Evolutionary conservation across 345 rosid species (phyloP), one percentile per base, ranked within the genome.

Genomic region (Sapria himalayana): DNA sequence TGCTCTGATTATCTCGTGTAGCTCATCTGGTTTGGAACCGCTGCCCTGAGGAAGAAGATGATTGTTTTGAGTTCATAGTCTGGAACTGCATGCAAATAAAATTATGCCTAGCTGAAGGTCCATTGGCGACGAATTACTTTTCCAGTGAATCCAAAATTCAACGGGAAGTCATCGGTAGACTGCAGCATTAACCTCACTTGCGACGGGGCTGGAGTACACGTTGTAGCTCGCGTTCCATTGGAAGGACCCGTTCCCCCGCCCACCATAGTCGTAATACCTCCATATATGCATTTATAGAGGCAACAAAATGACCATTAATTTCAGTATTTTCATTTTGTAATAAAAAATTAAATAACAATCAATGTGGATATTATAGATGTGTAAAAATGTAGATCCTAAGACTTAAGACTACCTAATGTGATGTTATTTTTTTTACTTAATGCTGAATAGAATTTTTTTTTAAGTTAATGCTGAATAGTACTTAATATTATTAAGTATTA

Each of bases 181-280:
- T 79, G 98, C 62, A 89, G 63, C 98, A 89, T 89, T 47, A 89
- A 46, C 64, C 76, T 79, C 93, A 89, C 76, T 7, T 89, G 91
- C 1, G 46, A 60, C 11, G 84, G 72, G 22, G 94, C 70, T 15
- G 98, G 94, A 41, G 98, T 82, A 46, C 98, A 82, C 15, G 98
- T 76, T 45, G 98, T 89, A 34, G 98, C 98, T 23, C 94, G 78
- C 32, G 98, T 89, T 39, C 98, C 94, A 19, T 72, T 59, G 48
- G 98, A 78, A 38, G 98, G 98, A 40, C 98, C 98, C 29, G 98
- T 89, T 45, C 94, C 98, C 49, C 98, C 98, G 61, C 98, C 94
- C 31, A 89, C 62, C 57, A 89, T 44, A 3, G 98, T 89, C 48
- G 94, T 89, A 51, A 82, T 64, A 33, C 98, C 98, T 89, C 29